A percentile compares a stretch with the other conserved stretches of the same genome.
phyloP scores from a whole-genome alignment of 2,329 filamentous ascomycete genomes.

The Fusarium praegraminearum region DNA sequence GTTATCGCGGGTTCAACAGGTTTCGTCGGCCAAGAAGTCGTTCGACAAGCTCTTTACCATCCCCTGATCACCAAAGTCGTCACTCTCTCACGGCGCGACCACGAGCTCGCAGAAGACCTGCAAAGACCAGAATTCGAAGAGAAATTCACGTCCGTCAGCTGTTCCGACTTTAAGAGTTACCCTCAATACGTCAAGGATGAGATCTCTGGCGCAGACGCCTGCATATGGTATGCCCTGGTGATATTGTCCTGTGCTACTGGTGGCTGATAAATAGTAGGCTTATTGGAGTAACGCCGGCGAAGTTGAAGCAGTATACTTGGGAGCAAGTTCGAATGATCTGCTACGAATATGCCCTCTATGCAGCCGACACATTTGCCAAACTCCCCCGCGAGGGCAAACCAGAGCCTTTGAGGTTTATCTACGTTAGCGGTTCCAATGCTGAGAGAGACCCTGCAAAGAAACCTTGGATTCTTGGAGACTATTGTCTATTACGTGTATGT shows the following conservation, averaged over 20 bases:
- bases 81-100: slow-evolving; percentile 56
- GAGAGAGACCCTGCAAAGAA: slow-evolving; percentile 61
- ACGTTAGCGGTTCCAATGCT: slow-evolving; percentile 60
- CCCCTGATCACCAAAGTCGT: slow-evolving; percentile 56
- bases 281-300: slow-evolving; percentile 58
- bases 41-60: slow-evolving; percentile 56
- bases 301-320: slow-evolving; percentile 47
- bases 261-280: slow-evolving; percentile 15
- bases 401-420: slow-evolving; percentile 60
- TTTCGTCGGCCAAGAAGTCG: slow-evolving; percentile 57
- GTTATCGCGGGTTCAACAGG: slow-evolving; percentile 58
- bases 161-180: slow-evolving; percentile 57
- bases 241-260: fast-evolving
- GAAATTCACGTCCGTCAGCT: slow-evolving; percentile 57
- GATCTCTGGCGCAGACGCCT: slow-evolving; percentile 56
- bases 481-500: slow-evolving; percentile 61
- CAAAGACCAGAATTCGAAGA: slow-evolving; percentile 41
- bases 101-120: slow-evolving; percentile 44
- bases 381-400: slow-evolving; percentile 34
- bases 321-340: slow-evolving; percentile 57
- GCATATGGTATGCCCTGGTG: slow-evolving; percentile 54
- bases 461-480: slow-evolving; percentile 54
- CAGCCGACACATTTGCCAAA: slow-evolving; percentile 53
- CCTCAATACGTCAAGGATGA: slow-evolving; percentile 55
- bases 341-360: slow-evolving; percentile 50